Evolutionary conservation across 2,329 filamentous ascomycete genomes (phyloP).

Genomic region (Xylariaceae sp.): DNA sequence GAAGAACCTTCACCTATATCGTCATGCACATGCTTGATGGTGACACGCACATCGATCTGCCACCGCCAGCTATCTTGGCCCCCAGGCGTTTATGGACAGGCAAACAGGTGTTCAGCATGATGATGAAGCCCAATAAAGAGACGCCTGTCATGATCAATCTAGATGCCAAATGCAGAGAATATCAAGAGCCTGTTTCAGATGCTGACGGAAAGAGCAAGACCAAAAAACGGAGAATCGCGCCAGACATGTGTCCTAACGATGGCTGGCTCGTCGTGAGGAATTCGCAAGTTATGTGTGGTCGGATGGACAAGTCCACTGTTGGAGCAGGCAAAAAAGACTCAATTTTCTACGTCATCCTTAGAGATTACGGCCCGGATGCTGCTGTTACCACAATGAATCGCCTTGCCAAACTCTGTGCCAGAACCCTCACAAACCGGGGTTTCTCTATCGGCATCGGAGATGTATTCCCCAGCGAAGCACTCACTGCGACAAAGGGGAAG

Average conservation of each 20-base stretch:
- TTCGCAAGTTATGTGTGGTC: conserved; percentile 94
- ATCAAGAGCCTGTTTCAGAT: conserved; percentile 42
- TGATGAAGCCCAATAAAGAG: conserved; percentile 85
- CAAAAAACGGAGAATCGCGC: conserved; percentile 44
- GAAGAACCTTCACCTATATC: conserved; percentile 82
- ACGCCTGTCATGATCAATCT: conserved; percentile 84
- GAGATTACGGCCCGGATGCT: conserved; percentile 88
- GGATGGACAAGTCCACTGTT: conserved; percentile 98
- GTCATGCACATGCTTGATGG: conserved; percentile 93
- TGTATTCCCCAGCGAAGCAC: conserved; percentile 74
- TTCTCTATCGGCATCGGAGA: conserved; percentile 97
- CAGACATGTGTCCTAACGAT: conserved; percentile 81
- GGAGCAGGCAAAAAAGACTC: conserved; percentile 97
- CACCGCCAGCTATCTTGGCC: conserved; percentile 81
- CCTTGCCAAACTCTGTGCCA: conserved; percentile 83
- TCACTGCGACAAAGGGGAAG: conserved; percentile 70
- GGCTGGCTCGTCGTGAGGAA: conserved; percentile 91
- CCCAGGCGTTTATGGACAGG: conserved; percentile 91
- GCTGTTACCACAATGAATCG: conserved; percentile 93
- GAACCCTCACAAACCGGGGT: conserved; percentile 83
- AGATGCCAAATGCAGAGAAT: conserved; percentile 87
- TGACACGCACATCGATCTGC: conserved; percentile 74
- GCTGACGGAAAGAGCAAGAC: too few species aligned
- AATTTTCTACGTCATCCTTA: conserved; percentile 92
- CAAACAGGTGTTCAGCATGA: conserved; percentile 90